Evolutionary conservation across 805 yeast genomes (phyloP).

Genomic region (Wickerhamomyces alni): DNA sequence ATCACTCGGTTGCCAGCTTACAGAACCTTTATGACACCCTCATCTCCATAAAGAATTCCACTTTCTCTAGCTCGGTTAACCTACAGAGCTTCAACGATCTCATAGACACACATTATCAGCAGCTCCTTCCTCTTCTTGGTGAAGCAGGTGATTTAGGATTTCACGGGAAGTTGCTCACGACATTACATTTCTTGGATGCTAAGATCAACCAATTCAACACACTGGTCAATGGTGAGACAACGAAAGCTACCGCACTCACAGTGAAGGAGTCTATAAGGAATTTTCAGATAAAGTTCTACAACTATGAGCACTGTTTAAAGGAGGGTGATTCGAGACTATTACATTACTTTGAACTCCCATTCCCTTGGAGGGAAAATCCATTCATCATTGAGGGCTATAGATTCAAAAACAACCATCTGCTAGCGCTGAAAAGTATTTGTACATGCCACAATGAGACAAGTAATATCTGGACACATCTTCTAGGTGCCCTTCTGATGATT

Average conservation of each 20-base stretch:
- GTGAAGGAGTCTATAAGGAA: conserved; percentile 17
- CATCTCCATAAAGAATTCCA: conserved; percentile 21
- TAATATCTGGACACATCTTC: conserved; percentile 89
- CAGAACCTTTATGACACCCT: conserved; percentile 23
- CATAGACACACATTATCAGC: conserved; percentile 22
- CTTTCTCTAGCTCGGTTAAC: conserved; percentile 15
- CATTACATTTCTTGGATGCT: conserved; percentile 33
- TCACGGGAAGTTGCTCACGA: conserved; percentile 28
- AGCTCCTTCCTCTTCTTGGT: conserved; percentile 16
- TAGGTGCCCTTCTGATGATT: conserved; percentile 57
- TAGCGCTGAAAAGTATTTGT: conserved; percentile 56
- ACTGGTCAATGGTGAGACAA: conserved; percentile 24
- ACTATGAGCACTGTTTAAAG: conserved; percentile 39
- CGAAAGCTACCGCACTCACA: conserved; percentile 15
- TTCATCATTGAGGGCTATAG: conserved; percentile 82
- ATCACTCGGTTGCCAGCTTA: conserved; percentile 15
- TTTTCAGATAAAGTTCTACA: conserved; percentile 34
- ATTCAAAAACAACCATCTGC: conserved; percentile 58
- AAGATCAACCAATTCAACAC: conserved; percentile 34
- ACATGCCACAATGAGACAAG: conserved; percentile 78
- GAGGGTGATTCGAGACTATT: conserved; percentile 43
- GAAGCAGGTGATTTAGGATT: conserved; percentile 18
- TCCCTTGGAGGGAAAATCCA: conserved; percentile 90
- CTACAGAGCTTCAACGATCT: conserved; percentile 18
- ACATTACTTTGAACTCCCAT: conserved; percentile 83